Evolutionary conservation across 2,329 filamentous ascomycete species (phyloP), one percentile per base, ranked within the genome.

Genomic region (Venturia asperata): DNA sequence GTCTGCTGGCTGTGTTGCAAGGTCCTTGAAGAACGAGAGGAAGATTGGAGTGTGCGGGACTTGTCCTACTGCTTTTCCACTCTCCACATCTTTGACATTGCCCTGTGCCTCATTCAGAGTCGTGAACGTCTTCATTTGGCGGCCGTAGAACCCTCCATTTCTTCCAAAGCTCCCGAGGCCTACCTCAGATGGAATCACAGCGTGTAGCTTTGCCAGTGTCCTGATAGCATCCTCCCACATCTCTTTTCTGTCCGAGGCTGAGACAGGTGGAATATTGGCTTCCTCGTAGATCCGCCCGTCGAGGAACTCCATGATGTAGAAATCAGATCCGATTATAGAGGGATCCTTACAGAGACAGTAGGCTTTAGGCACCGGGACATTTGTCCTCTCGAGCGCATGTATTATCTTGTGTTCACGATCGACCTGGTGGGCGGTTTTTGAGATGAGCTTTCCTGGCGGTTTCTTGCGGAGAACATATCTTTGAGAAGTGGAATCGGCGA

Each of bases 251-350:
- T 93, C 86, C 39, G 79, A 79, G 0, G 87, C 74, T 47, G 80
- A 80, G 19, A 89, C 83, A 17, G 80, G 87, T 0, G 90, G 91
- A 74, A 96, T 87, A 58, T 87, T 79, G 56, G 90, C 87, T 76
- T 96, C 90, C 71, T 91, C 88, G 72, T 96, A 89, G 76, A 95
- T 93, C 72, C 92, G 87, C 30, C 92, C 92, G 72, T 93, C 88
- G 65, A 96, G 81, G 74, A 92, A 96, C 74, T 90, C 86, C 92
- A 96, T 96, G 72, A 96, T 85, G 78, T 96, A 96, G 76, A 96
- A 96, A 1, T 90, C 83, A 6, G 91, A 96, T 66, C 91, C 92
- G 67, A 96, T 80, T 41, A 96, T 80, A 64, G 74, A 76, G 45
- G 79, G 78, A 76, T 96, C 91, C 75, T 92, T 87, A 77, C 92